Evolutionary conservation across 345 rosid species (phyloP).

Genomic region (Citropsis articulata): DNA sequence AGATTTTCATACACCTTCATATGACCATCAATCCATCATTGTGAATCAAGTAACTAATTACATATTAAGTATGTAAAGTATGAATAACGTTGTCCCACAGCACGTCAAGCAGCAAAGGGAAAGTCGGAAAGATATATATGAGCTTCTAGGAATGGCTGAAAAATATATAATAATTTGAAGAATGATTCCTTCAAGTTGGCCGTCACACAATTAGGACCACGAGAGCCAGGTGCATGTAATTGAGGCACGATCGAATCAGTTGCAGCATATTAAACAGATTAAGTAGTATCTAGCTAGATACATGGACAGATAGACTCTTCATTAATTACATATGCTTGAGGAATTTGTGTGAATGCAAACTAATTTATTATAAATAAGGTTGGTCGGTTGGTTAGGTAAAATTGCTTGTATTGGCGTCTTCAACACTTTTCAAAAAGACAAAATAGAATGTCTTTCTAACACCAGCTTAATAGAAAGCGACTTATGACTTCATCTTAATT

Average conservation of each 20-base stretch:
- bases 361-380: background rate
- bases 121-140: background rate
- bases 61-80: background rate
- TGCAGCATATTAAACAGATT: background rate
- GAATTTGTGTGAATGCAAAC: slow-evolving; percentile 17
- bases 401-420: slow-evolving; percentile 14
- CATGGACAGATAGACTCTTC: background rate
- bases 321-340: background rate
- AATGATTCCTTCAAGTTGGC: slow-evolving; percentile 8
- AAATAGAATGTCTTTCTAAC: slow-evolving; percentile 18
- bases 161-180: too few species aligned
- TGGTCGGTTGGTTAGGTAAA: slow-evolving; percentile 46
- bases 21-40: too few species aligned
- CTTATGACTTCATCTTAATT: background rate
- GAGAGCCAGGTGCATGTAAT: slow-evolving; percentile 24
- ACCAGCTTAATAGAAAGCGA: slow-evolving; percentile 19
- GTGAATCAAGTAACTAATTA: background rate
- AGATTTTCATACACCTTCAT: too few species aligned
- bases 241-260: background rate
- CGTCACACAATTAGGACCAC: slow-evolving; percentile 14
- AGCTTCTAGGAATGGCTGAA: background rate
- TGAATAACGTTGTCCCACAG: background rate
- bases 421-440: slow-evolving; percentile 22
- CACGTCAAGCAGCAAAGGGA: background rate
- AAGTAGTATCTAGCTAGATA: background rate